Base-by-base conservation (phyloP, 1,284 basidiomycete species). In the Rhodotorula sp. region DNA sequence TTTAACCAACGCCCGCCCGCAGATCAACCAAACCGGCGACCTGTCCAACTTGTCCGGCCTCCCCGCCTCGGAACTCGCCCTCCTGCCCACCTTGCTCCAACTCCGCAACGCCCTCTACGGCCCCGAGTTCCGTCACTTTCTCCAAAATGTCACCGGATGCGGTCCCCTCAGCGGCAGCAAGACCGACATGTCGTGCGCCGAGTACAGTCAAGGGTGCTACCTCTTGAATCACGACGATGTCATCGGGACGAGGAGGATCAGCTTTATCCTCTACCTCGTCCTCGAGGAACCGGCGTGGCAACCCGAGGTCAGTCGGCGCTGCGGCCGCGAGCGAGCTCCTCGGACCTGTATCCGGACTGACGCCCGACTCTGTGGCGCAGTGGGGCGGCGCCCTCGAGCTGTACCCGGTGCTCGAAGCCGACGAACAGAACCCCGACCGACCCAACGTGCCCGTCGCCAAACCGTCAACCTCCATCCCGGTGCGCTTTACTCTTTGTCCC, bases 211-310 rank as follows among this genome's bases (percentile, higher is more conserved):
- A 77, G 84, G 91, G 18, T 95, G 94, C 79, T 95, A 99, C 81
- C 86, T 99, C 12, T 88, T 99, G 77, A 91, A 95, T 80, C 94
- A 97, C 83, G 95, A 97, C 87, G 95, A 99, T 82, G 95, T 96
- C 53, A 99, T 99, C 80, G 94, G 94, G 65, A 88, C 93, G 5
- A 90, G 95, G 49, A 87, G 94, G 63, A 91, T 98, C 65, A 96
- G 93, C 1, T 99, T 95, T 83, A 97, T 99, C 80, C 89, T 98
- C 63, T 99, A 99, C 83, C 90, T 98, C 83, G 94, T 95, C 33
- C 87, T 95, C 73, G 93, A 81, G 7, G 80, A 78, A 55, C 71
- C 72, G 14, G 70, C 72, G 6, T 79, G 78, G 78, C 58, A 76
- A 68, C 72, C 76, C 14, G 73, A 77, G 72, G 74, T 70, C 46